Evolutionary conservation across 768 basidiomycete genomes (phyloP), one percentile per base, ranked within the genome.

Genomic region (Macrocybe gigantea): DNA sequence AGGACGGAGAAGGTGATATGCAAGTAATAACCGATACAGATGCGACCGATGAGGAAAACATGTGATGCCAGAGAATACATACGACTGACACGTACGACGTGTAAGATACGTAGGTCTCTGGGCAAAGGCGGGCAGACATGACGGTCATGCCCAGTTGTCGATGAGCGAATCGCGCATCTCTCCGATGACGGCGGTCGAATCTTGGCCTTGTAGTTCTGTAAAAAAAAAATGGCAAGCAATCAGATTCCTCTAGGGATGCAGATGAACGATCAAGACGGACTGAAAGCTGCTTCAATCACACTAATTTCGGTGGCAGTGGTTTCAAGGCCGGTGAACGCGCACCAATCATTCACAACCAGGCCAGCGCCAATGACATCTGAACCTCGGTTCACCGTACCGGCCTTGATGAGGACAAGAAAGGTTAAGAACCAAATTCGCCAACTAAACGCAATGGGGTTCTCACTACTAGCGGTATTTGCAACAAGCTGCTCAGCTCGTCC

Each of bases 301-400:
- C 87, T 90, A 65, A 98, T 92, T 67, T 99, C 96, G 45, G 95
- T 98, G 36, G 96, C 96, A n/a, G 96, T 99, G 51, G 96, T 98
- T 62, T 99, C 96, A 30, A 96, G 76, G 33, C 96, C 96, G n/a
- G 93, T 93, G 69, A 98, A 98, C 7, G 96, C 96, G 70, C 90
- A 92, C 96, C 96, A 98, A 64, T 98, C 96, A 60, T 99, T 99
- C 49, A 98, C 96, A 48, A 99, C 93, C 33, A 98, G 76, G 31
- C 96, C 96, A 7, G 95, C 96, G 31, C 96, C 96, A 54, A 99
- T 85, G 34, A 98, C 93, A 59, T 98, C 96, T 41, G 93, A 96
- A 59, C 96, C 96, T 62, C 96, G 85, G 68, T 98, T 99, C 51
- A 99, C 93, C 3, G 96, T 98, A 15, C 96, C 96, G 44, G 96